phyloP scores from a whole-genome alignment of 495 filamentous ascomycete genomes.

The Cercophora samala region DNA sequence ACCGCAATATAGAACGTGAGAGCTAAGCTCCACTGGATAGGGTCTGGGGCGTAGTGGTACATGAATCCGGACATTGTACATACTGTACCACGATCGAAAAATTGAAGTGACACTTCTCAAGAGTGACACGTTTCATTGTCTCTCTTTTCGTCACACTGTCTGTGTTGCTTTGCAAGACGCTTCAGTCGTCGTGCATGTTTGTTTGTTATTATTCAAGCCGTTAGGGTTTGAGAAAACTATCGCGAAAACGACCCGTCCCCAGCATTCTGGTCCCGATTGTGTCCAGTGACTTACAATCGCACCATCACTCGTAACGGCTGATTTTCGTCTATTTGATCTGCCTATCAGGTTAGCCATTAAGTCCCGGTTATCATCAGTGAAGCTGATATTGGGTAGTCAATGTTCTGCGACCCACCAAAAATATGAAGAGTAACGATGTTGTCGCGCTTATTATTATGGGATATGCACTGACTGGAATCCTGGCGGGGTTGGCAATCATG shows the following conservation, averaged over 20 bases:
- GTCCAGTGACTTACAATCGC: too few species aligned
- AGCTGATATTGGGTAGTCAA: background rate
- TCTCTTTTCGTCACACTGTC: background rate
- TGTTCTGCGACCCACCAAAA: background rate
- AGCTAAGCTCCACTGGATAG: too few species aligned
- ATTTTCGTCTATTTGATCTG: too few species aligned
- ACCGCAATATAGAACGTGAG: too few species aligned
- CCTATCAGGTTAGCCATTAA: too few species aligned
- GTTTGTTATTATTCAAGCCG: background rate
- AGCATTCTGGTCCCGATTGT: too few species aligned
- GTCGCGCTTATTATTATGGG: constrained; percentile 16
- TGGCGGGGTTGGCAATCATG: constrained; percentile 6
- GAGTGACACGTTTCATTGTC: background rate
- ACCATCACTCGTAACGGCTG: too few species aligned
- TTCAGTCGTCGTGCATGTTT: background rate
- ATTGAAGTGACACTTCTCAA: background rate
- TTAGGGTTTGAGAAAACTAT: background rate
- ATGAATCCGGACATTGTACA: background rate
- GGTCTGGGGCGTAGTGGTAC: background rate
- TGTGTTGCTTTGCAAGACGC: background rate
- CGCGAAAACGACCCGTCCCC: too few species aligned
- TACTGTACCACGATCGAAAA: background rate
- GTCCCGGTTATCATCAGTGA: too few species aligned
- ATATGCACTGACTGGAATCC: constrained; percentile 6
- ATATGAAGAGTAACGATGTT: constrained; percentile 19